A percentile compares a stretch with the other conserved stretches of the same genome.
Conservation (phyloP, 225 moss, liverwort and hornwort genomes). For the Anthoceros angustus region DNA sequence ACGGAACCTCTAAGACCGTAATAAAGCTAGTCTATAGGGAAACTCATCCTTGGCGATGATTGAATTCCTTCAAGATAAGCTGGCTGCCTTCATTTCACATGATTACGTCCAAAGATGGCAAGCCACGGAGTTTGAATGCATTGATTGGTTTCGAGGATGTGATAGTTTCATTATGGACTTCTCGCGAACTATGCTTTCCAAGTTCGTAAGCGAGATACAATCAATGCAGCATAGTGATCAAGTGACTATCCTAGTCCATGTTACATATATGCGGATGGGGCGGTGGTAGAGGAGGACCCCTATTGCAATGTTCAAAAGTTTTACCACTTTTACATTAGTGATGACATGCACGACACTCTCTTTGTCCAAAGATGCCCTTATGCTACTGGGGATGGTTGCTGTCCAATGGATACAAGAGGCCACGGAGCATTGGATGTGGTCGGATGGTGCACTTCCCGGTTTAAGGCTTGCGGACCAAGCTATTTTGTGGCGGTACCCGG, state of each 20-base stretch:
- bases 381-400: background rate
- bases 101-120: no score
- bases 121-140: no score
- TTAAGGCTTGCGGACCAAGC: background rate
- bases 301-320: background rate
- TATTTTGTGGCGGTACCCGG: conserved; percentile 7
- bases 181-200: background rate
- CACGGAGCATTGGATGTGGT: conserved; percentile 1
- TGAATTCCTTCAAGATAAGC: no score
- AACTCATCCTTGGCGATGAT: no score
- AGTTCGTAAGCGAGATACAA: background rate
- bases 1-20: no score
- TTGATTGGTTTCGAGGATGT: background rate
- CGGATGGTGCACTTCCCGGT: background rate
- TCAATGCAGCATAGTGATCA: background rate
- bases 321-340: conserved; percentile 6
- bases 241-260: background rate
- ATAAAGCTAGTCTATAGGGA: no score
- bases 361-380: background rate
- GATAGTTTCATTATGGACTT: background rate
- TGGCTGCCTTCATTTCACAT: no score
- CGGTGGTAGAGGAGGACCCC: background rate
- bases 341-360: background rate
- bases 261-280: background rate
- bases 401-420: background rate